Percentiles rank a stretch among this genome's conserved stretches.
These are phyloP conservation scores for Lanmaoa pseudosensibilis DNA, from an alignment of 768 basidiomycete species.

Conservation along the genomic window DNA sequence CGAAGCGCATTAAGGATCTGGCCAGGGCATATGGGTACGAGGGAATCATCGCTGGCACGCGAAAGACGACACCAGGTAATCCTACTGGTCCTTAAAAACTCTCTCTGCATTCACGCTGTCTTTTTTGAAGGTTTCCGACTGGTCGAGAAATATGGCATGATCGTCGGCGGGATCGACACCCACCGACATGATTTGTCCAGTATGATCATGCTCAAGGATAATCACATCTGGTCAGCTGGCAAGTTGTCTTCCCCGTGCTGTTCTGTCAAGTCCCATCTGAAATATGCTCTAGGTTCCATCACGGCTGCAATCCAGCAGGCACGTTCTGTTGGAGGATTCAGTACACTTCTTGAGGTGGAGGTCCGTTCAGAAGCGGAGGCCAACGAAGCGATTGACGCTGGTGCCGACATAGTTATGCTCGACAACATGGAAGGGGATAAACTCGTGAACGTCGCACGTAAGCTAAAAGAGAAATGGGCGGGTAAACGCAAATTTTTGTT, in stretches of 20 bases:
- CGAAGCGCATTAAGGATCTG: conserved; percentile 75
- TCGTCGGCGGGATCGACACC: conserved; percentile 93
- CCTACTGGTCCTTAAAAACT: not conserved
- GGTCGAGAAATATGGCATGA: conserved; percentile 98
- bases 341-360: conserved; percentile 89
- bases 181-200: conserved; percentile 96
- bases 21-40: conserved; percentile 77
- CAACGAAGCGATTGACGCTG: conserved; percentile 95
- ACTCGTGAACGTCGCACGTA: conserved; percentile 64
- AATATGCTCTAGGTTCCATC: conserved; percentile 68
- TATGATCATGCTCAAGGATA: conserved; percentile 99
- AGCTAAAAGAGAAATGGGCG: conserved; percentile 75
- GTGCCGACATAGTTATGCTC: conserved; percentile 93
- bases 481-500: conserved; percentile 83
- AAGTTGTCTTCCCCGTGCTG: conserved; percentile 15
- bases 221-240: conserved; percentile 98
- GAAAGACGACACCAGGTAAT: conserved; percentile 92
- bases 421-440: conserved; percentile 87
- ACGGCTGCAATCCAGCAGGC: conserved; percentile 83
- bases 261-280: conserved; percentile 1
- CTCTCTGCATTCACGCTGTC: conserved; percentile 7
- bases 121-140: conserved; percentile 73
- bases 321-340: conserved; percentile 90
- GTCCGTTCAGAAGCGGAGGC: conserved; percentile 87
- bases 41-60: conserved; percentile 90